Evolutionary conservation across 2,329 filamentous ascomycete species (phyloP).

Genomic region (Diaporthe eres): DNA sequence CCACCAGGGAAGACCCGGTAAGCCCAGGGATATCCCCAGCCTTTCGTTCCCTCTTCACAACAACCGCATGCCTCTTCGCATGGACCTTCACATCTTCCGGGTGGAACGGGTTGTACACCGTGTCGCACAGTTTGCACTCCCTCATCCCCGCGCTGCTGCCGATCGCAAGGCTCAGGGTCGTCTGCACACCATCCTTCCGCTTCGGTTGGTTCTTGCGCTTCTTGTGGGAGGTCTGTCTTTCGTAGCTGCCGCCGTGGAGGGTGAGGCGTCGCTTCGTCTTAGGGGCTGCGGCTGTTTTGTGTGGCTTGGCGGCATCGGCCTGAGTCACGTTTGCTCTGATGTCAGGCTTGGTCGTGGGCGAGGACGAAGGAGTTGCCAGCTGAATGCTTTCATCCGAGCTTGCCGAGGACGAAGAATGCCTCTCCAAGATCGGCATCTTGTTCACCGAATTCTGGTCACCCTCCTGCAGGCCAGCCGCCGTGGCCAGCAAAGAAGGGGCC

Average conservation of each 20-base stretch:
- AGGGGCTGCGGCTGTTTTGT: background rate
- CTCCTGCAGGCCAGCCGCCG: background rate
- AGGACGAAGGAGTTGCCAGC: constrained; percentile 2
- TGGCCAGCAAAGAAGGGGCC: background rate
- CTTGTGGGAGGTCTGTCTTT: constrained; percentile 31
- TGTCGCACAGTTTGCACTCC: constrained; percentile 59
- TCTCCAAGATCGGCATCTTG: background rate
- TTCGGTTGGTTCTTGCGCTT: constrained; percentile 42
- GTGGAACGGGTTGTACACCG: constrained; percentile 61
- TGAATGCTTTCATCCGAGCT: background rate
- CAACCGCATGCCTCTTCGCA: constrained; percentile 53
- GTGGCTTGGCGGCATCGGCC: background rate
- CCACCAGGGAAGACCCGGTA: background rate
- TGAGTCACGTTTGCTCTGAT: background rate
- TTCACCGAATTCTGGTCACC: constrained; percentile 13
- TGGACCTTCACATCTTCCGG: constrained; percentile 59
- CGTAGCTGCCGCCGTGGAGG: constrained; percentile 33
- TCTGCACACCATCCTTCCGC: constrained; percentile 54
- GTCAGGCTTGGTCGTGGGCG: background rate
- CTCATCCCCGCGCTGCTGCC: constrained; percentile 52
- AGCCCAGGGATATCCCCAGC: background rate
- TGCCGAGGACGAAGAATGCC: background rate
- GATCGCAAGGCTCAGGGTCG: constrained; percentile 56
- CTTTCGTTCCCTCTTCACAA: constrained; percentile 42
- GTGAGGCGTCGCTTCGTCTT: constrained; percentile 40